Percentiles rank a stretch among this genome's conserved stretches.
These are phyloP conservation scores for Paratinospora sagittata DNA, from an alignment of 164 flowering plant genomes.

Conservation along the genomic window DNA sequence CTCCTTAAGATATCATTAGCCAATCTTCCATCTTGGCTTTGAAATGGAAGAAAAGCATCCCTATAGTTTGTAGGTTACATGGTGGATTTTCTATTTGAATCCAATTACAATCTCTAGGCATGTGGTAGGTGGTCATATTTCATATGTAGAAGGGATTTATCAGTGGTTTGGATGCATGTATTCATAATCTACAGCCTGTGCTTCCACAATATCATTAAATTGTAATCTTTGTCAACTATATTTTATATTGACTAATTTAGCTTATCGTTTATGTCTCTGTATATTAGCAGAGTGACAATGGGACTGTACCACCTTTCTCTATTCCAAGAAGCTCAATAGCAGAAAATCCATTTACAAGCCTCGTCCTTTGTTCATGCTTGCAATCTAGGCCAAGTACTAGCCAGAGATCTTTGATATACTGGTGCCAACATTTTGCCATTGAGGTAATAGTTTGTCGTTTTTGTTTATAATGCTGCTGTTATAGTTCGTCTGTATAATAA, in stretches of 20 bases:
- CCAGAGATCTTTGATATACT: conserved; percentile 34
- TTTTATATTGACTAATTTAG: not conserved
- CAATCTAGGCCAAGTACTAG: conserved; percentile 28
- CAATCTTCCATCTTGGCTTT: not conserved
- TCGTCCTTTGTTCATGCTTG: conserved; percentile 59
- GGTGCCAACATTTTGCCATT: conserved; percentile 70
- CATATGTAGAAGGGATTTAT: not conserved
- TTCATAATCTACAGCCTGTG: not conserved
- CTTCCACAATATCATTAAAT: not conserved
- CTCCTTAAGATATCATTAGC: not conserved
- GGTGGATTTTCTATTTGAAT: not conserved
- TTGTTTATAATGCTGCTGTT: not conserved
- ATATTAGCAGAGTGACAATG: conserved; percentile 60
- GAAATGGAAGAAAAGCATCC: not conserved
- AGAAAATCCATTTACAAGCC: conserved; percentile 88
- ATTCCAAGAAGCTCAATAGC: conserved; percentile 73
- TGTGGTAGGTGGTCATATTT: not conserved
- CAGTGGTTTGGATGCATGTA: not conserved
- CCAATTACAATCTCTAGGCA: not conserved
- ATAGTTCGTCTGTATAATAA: not conserved
- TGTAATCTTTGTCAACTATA: not conserved
- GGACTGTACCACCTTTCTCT: conserved; percentile 65
- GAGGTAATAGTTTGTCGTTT: conserved; percentile 47
- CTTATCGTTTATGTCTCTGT: not conserved
- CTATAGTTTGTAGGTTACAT: not conserved